phyloP scores from a whole-genome alignment of 331 rosid genomes.

The Phaseolus coccineus region DNA sequence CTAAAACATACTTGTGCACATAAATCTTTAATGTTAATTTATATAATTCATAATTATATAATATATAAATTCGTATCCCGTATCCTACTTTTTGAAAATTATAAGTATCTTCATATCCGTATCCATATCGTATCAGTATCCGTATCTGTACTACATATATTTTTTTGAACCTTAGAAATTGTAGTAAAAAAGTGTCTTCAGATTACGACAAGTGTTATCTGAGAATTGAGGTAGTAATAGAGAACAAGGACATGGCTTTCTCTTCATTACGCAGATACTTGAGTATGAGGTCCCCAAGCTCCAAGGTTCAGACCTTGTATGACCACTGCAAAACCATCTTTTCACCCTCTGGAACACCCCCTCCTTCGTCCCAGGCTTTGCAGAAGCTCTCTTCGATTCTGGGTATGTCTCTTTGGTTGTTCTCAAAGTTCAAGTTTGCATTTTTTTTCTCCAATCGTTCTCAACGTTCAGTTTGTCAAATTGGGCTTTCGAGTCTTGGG shows the following conservation, averaged over 20 bases:
- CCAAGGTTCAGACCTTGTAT: slow-evolving; percentile 75
- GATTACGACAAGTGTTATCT: slow-evolving; percentile 49
- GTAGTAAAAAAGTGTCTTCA: slow-evolving; percentile 46
- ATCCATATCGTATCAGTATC: no score
- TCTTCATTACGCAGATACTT: slow-evolving; percentile 48
- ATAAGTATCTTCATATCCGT: no score
- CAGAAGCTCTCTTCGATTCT: slow-evolving; percentile 67
- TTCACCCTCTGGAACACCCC: slow-evolving; percentile 57
- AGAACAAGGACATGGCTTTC: slow-evolving; percentile 47
- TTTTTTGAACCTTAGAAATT: not conserved
- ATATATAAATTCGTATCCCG: no score
- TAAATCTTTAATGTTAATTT: no score
- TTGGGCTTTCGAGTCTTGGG: slow-evolving; percentile 34
- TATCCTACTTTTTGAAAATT: no score
- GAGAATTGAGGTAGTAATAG: slow-evolving; percentile 53
- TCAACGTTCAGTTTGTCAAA: slow-evolving; percentile 15
- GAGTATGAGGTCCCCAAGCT: slow-evolving; percentile 61
- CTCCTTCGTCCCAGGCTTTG: slow-evolving; percentile 62
- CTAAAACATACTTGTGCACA: no score
- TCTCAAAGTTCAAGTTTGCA: not conserved
- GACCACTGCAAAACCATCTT: slow-evolving; percentile 71
- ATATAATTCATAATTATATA: no score
- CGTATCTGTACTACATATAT: no score
- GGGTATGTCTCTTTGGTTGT: slow-evolving; percentile 57
- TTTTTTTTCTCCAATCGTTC: not conserved